Base-by-base conservation (phyloP, 176 grass and related monocot species). In the Bonia amplexicaulis region DNA sequence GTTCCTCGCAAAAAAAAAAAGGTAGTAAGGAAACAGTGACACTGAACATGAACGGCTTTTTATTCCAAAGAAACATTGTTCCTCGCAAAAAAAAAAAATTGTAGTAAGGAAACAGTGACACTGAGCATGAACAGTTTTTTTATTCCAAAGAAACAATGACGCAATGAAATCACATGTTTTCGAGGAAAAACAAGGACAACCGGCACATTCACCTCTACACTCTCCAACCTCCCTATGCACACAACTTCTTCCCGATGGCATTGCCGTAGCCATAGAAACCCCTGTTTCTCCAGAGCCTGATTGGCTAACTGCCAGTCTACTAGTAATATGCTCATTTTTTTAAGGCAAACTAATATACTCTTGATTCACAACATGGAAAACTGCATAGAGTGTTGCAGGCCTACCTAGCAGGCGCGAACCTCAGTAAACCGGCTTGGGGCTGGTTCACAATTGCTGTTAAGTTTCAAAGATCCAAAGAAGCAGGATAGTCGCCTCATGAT, bases 401-500 rank as follows among this genome's bases (percentile, higher is more conserved):
- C 51, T 53, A 73, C 86, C 84, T 94, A 91, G 83, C 88, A 96
- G 51, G 86, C 90, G 15, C 60, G 79, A 80, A 96, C 88, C 77
- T 90, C 89, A 1, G 88, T 62, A 69, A 92, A 79, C 15, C 84
- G 84, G 61, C 71, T 92, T 46, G 84, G 69, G 22, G 82, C 71
- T 25, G 92, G 66, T 35, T 91, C 91, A 55, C 88, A 92, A 59
- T 41, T 92, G 65, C 29, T 82, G 27, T 73, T 82, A 22, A 92
- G 80, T 78, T 92, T 96, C 62, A 96, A 53, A n/a, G 88, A 88
- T 23, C 86, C 92, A 76, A 99, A 96, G 55, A 99, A 85, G 39
- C 90, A 94, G 41, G 93, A 91, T 55, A 99, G 85, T 54, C 76
- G 92, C 76, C 86, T 91, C 48, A 92, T 96, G 47, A 99, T 84